Percentiles rank a stretch among this genome's conserved stretches.
Evolutionary conservation across 805 yeast genomes (phyloP).

Genomic region (Wickerhamiella cacticola): DNA sequence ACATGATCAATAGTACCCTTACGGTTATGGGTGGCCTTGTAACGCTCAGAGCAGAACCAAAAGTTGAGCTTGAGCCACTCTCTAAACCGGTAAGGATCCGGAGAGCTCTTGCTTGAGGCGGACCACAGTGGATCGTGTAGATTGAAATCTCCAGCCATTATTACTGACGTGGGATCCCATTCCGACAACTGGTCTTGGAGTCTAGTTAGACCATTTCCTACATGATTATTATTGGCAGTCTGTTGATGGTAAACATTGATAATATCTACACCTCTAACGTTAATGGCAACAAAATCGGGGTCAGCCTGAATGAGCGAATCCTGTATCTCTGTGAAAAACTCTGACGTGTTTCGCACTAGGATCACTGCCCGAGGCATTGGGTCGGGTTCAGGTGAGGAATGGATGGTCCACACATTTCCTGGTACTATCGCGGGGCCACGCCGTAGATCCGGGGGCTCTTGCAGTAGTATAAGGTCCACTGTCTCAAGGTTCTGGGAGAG

Average conservation of each 20-base stretch:
- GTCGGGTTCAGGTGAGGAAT: neutral
- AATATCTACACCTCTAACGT: neutral
- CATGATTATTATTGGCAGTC: neutral
- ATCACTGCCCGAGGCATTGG: neutral
- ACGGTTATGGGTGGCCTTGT: neutral
- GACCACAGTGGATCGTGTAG: neutral
- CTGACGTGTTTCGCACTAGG: neutral
- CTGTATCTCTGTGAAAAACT: neutral
- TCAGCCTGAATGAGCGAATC: neutral
- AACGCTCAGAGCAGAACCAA: neutral
- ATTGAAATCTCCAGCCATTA: neutral
- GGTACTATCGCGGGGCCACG: neutral
- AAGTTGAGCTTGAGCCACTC: neutral
- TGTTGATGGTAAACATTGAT: neutral
- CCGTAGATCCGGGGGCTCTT: neutral
- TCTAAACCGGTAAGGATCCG: neutral
- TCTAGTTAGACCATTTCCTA: neutral
- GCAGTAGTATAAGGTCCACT: neutral
- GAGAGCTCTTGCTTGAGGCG: neutral
- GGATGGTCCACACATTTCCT: neutral
- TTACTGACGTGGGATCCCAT: neutral
- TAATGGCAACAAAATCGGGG: neutral
- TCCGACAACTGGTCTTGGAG: neutral
- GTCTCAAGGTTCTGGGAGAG: neutral
- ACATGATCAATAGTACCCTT: neutral